Percentiles rank a stretch among this genome's conserved stretches.
phyloP scores from a whole-genome alignment of 2,329 filamentous ascomycete species.

The Diaporthe sp. region DNA sequence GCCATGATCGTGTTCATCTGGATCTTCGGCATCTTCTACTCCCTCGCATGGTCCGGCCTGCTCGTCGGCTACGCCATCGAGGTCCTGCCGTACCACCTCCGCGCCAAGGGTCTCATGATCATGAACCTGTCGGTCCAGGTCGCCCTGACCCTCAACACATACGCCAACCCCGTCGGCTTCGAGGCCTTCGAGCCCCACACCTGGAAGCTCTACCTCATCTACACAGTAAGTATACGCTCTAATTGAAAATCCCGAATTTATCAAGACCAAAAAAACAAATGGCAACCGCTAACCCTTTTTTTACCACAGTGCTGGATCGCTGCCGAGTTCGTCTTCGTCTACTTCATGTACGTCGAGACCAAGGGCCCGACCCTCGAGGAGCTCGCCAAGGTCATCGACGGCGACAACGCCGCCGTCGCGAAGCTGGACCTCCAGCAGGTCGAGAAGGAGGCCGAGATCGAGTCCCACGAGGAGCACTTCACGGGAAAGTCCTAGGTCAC shows the following conservation, averaged over 20 bases:
- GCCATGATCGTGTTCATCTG: conserved; percentile 57
- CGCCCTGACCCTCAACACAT: conserved; percentile 63
- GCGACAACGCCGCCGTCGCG: conserved; percentile 62
- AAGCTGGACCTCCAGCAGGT: conserved; percentile 56
- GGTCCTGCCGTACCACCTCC: conserved; percentile 61
- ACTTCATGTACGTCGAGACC: conserved; percentile 69
- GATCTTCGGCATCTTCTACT: conserved; percentile 57
- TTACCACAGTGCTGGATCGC: conserved; percentile 59
- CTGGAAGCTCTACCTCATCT: conserved; percentile 68
- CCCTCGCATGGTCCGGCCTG: conserved; percentile 67
- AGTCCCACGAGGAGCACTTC: conserved; percentile 31
- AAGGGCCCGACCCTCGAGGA: conserved; percentile 74
- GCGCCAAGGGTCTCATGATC: conserved; percentile 64
- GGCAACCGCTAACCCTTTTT: neutral
- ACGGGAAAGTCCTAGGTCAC: conserved; percentile 18
- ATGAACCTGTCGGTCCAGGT: conserved; percentile 67
- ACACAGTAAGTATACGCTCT: conserved; percentile 53
- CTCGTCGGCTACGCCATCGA: conserved; percentile 65
- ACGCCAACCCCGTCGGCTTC: conserved; percentile 66
- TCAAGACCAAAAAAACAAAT: neutral
- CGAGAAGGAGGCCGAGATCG: conserved; percentile 52
- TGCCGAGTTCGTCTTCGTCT: conserved; percentile 65
- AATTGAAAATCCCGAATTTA: neutral
- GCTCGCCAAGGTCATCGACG: conserved; percentile 74
- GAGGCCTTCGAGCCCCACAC: conserved; percentile 53